Evolutionary conservation across 441 rosid genomes (phyloP).

Genomic region (Lepidium campestre): DNA sequence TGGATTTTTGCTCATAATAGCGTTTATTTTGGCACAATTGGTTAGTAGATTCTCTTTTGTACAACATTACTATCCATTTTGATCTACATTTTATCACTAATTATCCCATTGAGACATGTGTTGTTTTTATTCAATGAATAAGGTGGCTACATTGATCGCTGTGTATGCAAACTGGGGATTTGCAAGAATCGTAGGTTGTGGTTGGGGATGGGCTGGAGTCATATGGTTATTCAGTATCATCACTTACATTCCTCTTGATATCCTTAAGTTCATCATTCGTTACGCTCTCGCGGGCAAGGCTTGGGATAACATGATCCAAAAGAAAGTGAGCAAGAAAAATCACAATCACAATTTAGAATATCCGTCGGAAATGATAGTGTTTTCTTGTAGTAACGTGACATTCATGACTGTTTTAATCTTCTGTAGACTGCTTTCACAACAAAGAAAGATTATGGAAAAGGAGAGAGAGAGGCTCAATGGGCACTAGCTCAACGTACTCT

Average conservation of each 20-base stretch:
- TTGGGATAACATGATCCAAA: constrained; percentile 53
- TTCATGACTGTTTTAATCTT: not conserved
- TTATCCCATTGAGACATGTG: not conserved
- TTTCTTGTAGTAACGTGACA: too few relatives aligned
- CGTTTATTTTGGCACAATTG: constrained; percentile 75
- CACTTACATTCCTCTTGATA: constrained; percentile 55
- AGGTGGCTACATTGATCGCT: constrained; percentile 77
- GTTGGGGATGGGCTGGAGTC: constrained; percentile 94
- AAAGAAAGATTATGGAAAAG: constrained; percentile 66
- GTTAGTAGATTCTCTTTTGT: constrained; percentile 29
- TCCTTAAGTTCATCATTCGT: constrained; percentile 50
- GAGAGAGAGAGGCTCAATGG: constrained; percentile 73
- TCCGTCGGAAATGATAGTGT: too few relatives aligned
- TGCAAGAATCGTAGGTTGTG: constrained; percentile 72
- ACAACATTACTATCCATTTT: not conserved
- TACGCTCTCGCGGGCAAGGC: constrained; percentile 49
- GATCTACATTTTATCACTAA: not conserved
- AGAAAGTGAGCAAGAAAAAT: constrained; percentile 32
- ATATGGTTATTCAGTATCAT: constrained; percentile 73
- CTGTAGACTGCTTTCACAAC: constrained; percentile 67
- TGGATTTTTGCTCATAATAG: constrained; percentile 49
- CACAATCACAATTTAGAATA: not conserved
- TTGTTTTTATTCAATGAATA: not conserved
- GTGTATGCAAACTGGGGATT: constrained; percentile 79
- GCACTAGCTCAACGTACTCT: constrained; percentile 68